phyloP scores from a whole-genome alignment of 1,139 yeast genomes.

The Sugiyamaella novakii region DNA sequence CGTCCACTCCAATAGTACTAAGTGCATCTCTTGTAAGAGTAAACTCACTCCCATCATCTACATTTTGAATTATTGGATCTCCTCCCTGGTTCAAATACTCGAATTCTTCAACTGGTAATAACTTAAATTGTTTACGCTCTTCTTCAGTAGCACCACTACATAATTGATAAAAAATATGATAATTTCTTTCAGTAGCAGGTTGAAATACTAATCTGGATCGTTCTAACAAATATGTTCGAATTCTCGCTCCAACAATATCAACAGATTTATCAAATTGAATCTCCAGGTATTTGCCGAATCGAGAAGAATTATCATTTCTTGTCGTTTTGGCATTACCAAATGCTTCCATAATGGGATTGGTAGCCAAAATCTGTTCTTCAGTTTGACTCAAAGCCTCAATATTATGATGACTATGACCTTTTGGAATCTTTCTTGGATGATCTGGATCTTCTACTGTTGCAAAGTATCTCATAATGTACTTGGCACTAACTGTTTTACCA shows the following conservation, averaged over 20 bases:
- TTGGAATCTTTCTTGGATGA: slow-evolving; percentile 38
- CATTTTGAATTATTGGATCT: slow-evolving; percentile 66
- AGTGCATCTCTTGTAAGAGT: slow-evolving; percentile 74
- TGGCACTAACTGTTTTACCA: slow-evolving; percentile 96
- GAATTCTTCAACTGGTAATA: slow-evolving; percentile 64
- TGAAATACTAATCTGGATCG: slow-evolving; percentile 94
- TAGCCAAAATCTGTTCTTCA: slow-evolving; percentile 92
- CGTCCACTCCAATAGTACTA: slow-evolving; percentile 70
- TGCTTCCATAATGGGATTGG: slow-evolving; percentile 98
- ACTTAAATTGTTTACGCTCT: slow-evolving; percentile 59
- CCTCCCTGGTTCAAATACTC: slow-evolving; percentile 92
- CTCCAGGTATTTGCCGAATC: slow-evolving; percentile 95
- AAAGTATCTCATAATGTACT: slow-evolving; percentile 95
- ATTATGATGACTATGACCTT: slow-evolving; percentile 37
- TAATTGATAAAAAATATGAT: slow-evolving; percentile 92
- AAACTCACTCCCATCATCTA: slow-evolving; percentile 83
- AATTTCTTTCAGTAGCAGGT: slow-evolving; percentile 85
- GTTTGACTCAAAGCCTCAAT: slow-evolving; percentile 82
- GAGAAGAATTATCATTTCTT: slow-evolving; percentile 94
- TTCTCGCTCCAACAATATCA: slow-evolving; percentile 89
- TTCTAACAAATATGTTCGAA: slow-evolving; percentile 88
- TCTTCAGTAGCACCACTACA: slow-evolving; percentile 72
- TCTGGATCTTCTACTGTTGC: slow-evolving; percentile 85
- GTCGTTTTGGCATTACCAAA: slow-evolving; percentile 98
- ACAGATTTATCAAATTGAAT: slow-evolving; percentile 75